Evolutionary conservation across 495 filamentous ascomycete genomes (phyloP), one percentile per base, ranked within the genome.

Genomic region (Talaromyces ruber): DNA sequence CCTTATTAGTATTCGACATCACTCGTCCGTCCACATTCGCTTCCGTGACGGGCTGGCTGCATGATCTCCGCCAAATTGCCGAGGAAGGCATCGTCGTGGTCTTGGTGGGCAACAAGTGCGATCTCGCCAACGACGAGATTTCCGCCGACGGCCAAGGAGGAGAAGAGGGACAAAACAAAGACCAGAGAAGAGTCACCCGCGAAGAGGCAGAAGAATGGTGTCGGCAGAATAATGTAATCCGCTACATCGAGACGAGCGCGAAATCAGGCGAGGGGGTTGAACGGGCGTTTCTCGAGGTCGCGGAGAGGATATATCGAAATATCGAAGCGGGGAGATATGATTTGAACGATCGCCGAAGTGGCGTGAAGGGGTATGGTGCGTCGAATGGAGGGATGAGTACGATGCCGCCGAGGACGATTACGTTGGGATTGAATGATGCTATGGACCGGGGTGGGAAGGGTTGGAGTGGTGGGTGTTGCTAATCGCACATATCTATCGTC

Each of bases 251-350:
- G 76, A 98, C 94, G n/a, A 88, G 84, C 61, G 94, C 94, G 39
- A 98, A 97, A 77, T 92, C 85, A 39, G 94, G 94, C 24, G 91
- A 94, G 71, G 89, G 89, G 22, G 94, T 98, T 34, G 94, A 98
- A 73, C 80, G 85, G 62, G 94, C 94, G 3, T 98, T 98, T 67
- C 81, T 95, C 69, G 86, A 94, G 67, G 92, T 96, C 32, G 93
- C 94, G 34, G 89, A 96, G 76, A 81, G 91, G 65, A 97, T 98
- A 64, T 96, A 93, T 76, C 84, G 90, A 72, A 97, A 97, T 73
- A 96, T 98, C 61, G 91, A 96, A 75, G 86, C 87, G 24, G 94
- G 94, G 3, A 90, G 83, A 68, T 97, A 97, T 73, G 92, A 97
- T 74, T 78, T 98, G 64, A 95, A 96, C 74, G 94, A 97, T 75